Conservation (phyloP, 257 asterid genomes). For the Thymus quinquecostatus region DNA sequence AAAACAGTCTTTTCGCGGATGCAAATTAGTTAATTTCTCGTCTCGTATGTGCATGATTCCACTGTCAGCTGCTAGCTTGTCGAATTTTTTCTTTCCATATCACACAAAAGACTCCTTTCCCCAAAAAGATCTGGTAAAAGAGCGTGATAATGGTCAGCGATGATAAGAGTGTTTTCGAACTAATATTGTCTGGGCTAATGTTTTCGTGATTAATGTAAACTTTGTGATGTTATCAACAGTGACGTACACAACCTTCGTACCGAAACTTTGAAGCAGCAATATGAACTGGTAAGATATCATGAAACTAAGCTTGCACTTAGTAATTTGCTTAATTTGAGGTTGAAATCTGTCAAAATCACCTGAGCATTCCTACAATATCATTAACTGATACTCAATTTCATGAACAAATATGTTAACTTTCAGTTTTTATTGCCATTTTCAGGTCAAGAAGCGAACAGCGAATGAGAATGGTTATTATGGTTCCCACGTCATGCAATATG, state of each 20-base stretch:
- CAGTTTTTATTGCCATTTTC: conserved; percentile 22
- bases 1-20: background rate
- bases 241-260: conserved; percentile 79
- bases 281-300: conserved; percentile 65
- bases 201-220: background rate
- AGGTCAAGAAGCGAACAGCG: conserved; percentile 85
- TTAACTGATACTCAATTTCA: conserved; percentile 1
- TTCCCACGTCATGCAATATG: conserved; percentile 96
- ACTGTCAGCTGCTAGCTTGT: background rate
- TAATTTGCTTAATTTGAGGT: background rate
- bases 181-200: background rate
- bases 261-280: conserved; percentile 89
- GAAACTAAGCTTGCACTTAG: background rate
- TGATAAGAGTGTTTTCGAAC: background rate
- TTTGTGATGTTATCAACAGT: conserved; percentile 48
- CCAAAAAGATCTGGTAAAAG: background rate
- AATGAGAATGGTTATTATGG: conserved; percentile 61
- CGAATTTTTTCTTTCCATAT: background rate
- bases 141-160: background rate
- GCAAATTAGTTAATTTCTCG: background rate
- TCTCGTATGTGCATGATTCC: background rate
- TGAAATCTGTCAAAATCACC: background rate
- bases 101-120: background rate
- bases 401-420: conserved; percentile 16
- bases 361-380: background rate